Percentiles rank a stretch among this genome's conserved stretches.
phyloP scores from a whole-genome alignment of 2,329 filamentous ascomycete genomes.

The Xylariales sp. region DNA sequence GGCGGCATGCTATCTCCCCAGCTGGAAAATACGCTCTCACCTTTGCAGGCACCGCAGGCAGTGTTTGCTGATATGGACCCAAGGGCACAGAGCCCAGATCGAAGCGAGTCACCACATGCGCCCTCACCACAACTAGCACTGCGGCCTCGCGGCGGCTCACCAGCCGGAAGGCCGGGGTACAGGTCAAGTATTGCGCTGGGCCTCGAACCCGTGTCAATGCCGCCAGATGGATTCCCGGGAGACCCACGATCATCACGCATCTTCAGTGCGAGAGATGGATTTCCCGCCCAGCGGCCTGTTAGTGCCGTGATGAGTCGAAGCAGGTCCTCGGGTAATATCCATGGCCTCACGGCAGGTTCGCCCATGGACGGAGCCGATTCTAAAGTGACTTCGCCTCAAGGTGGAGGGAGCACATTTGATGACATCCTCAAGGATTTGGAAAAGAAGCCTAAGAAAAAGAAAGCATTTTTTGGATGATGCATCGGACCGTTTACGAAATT shows the following conservation, averaged over 20 bases:
- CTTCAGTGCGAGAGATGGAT: constrained; percentile 18
- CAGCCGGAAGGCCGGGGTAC: constrained; percentile 19
- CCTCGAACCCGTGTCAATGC: constrained; percentile 23
- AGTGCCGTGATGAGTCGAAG: constrained; percentile 23
- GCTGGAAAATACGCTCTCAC: constrained; percentile 13
- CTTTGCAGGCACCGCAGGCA: constrained; percentile 23
- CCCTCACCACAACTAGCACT: constrained; percentile 20
- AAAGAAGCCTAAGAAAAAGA: constrained; percentile 29
- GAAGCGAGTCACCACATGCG: constrained; percentile 22
- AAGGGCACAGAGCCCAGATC: constrained; percentile 16
- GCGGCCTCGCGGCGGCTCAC: constrained; percentile 18
- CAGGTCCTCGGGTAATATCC: constrained; percentile 25
- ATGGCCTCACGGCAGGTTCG: constrained; percentile 13
- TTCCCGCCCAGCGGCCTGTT: constrained; percentile 16
- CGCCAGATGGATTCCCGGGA: constrained; percentile 11
- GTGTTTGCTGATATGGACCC: constrained; percentile 26
- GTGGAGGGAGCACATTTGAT: constrained; percentile 27
- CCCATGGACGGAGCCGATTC: constrained; percentile 15
- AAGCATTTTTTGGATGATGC: constrained; percentile 20
- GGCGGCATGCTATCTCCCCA: constrained; percentile 11
- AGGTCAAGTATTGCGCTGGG: constrained; percentile 27
- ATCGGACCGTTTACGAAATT: neutral
- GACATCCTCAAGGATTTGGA: constrained; percentile 28
- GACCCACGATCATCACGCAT: constrained; percentile 17
- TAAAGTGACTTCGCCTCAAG: constrained; percentile 18